Evolutionary conservation across 1,284 basidiomycete genomes (phyloP), one percentile per base, ranked within the genome.

Genomic region (Rhodotorula sp.): DNA sequence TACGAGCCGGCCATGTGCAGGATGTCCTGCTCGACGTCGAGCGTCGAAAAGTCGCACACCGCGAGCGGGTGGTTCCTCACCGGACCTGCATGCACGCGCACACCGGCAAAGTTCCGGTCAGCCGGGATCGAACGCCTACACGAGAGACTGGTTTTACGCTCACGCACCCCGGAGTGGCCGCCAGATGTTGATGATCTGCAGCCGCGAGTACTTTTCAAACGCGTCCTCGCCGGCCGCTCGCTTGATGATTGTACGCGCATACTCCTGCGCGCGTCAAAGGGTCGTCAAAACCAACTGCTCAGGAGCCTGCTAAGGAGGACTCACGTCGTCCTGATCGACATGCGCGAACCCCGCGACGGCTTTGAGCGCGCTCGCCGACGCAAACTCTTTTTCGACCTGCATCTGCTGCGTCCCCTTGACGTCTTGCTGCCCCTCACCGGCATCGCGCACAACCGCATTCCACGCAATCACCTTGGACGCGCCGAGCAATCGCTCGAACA

Each of bases 41-140:
- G 50, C 23, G 70, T 66, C 2, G 52, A 57, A 60, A 66, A 79
- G 57, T 72, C 69, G 48, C 72, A 66, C 60, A 80, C 76, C 31
- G 73, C 74, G 2, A 81, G 73, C 19, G 80, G 80, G 16, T 79
- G 77, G 68, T 80, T 80, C 5, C 78, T 79, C 2, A 80, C 79
- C 0, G 78, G 77, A 12, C 66, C 70, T 52, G 58, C 48, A 5
- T 28, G 28, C 28, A 28, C 28, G 12, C 31, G 10, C 49, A 21
- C 28, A 28, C 28, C 28, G 28, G 28, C 28, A 28, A 28, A 28
- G 28, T 28, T 28, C 28, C 28, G 2, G 28, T 28, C 28, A 28
- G 28, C 28, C 28, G 28, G 28, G 28, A 28, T 28, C 28, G 28
- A 28, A 28, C 28, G 28, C 28, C 28, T 28, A 28, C 28, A 28